Conservation (phyloP, 2,329 filamentous ascomycete genomes). For the Lomentospora prolificans region DNA sequence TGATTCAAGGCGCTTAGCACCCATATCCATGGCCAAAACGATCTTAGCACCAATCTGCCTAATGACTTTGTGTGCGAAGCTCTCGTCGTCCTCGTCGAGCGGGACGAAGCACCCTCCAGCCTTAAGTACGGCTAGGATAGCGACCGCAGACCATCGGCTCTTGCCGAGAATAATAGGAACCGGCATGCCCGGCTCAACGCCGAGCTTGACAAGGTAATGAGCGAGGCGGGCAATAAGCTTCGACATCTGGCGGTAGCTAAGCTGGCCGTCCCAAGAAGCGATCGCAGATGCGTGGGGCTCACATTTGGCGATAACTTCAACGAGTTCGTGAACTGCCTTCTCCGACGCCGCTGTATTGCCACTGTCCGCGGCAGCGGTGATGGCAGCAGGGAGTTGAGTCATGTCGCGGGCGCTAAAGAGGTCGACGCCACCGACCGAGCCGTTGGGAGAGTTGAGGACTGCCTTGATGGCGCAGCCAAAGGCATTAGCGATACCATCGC, state of each 20-base stretch:
- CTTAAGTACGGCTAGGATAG: conserved; percentile 60
- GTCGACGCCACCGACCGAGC: conserved; percentile 34
- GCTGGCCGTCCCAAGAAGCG: conserved; percentile 33
- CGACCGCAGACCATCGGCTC: conserved; percentile 56
- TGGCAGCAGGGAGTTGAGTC: conserved; percentile 32
- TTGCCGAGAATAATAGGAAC: conserved; percentile 63
- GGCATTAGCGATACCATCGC: conserved; percentile 37
- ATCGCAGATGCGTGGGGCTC: conserved; percentile 31
- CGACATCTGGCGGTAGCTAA: conserved; percentile 31
- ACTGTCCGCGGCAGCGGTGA: not conserved
- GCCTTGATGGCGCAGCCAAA: conserved; percentile 42
- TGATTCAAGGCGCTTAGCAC: conserved; percentile 27
- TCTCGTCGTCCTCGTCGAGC: conserved; percentile 34
- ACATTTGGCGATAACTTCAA: conserved; percentile 28
- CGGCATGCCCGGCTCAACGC: conserved; percentile 41
- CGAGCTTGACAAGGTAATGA: conserved; percentile 37
- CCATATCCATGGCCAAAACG: conserved; percentile 33
- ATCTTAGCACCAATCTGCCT: conserved; percentile 32
- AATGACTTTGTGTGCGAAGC: conserved; percentile 31
- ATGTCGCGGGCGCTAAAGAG: conserved; percentile 47
- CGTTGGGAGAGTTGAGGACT: conserved; percentile 31
- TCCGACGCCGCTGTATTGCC: conserved; percentile 29
- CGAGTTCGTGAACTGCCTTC: conserved; percentile 33
- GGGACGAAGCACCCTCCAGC: conserved; percentile 41
- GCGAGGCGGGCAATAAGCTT: conserved; percentile 27